These are phyloP conservation scores for Theileria orientalis DNA, from an alignment of 169 alveolate genomes.

Conservation along the genomic window DNA sequence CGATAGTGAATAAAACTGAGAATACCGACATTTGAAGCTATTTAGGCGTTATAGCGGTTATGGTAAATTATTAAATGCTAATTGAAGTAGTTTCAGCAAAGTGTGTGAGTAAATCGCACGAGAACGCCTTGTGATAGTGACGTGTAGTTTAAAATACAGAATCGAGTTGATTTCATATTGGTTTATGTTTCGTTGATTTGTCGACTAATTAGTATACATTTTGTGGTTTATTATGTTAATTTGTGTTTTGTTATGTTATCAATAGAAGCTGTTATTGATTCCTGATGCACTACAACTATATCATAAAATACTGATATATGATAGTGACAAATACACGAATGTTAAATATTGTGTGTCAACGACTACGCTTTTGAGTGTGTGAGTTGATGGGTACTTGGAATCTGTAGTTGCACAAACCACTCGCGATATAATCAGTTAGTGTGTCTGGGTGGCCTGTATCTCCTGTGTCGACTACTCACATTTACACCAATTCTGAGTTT, in stretches of 20 bases:
- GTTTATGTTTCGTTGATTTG: neutral
- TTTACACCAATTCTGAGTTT: conserved; percentile 1
- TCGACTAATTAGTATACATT: conserved; percentile 5
- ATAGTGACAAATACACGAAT: too few relatives aligned
- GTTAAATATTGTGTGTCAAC: neutral
- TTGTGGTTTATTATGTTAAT: neutral
- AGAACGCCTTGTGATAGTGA: neutral
- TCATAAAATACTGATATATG: too few relatives aligned
- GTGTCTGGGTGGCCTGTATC: conserved; percentile 42
- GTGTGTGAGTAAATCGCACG: too few relatives aligned
- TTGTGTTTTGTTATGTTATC: neutral
- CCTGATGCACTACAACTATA: conserved; percentile 1
- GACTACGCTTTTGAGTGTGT: neutral
- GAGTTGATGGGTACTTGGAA: neutral
- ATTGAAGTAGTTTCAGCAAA: too few relatives aligned
- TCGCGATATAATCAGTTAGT: neutral
- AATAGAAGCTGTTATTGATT: too few relatives aligned
- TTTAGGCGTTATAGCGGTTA: too few relatives aligned
- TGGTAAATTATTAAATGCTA: too few relatives aligned
- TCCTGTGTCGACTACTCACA: conserved; percentile 44
- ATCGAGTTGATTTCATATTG: conserved; percentile 6
- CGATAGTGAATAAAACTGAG: too few relatives aligned
- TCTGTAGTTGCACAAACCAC: neutral
- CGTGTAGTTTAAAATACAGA: neutral
- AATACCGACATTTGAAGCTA: too few relatives aligned